Base-by-base conservation (phyloP, 2,329 filamentous ascomycete species). In the Pseudocercospora musae region DNA sequence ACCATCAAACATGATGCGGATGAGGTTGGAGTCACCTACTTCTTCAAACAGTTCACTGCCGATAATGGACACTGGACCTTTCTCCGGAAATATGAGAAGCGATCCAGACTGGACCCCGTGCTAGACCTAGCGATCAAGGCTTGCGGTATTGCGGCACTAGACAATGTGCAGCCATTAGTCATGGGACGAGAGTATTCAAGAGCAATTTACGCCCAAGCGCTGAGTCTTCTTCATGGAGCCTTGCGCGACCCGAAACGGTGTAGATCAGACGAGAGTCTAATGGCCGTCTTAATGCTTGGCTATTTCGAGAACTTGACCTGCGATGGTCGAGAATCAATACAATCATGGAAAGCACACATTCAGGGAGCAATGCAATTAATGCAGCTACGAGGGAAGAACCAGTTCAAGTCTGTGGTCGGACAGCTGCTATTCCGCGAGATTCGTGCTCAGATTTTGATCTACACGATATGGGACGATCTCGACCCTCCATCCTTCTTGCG, bases 341-440 rank as follows among this genome's bases (percentile, higher is more conserved):
- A 73, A 23, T 74, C 74, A 6, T 77, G 75, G 76, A 77, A 76
- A 69, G 75, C 74, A 29, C 76, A 78, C 60, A 74, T 76, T 42
- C 69, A 68, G 27, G 76, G 75, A 25, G 72, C 75, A 11, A 70
- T 74, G 23, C 71, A 75, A 33, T 66, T 78, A 9, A 66, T 77
- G 21, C 71, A 71, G 56, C 15, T 76, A 18, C 71, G 76, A 21
- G 72, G 72, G 11, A 68, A 66, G 27, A 58, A 59, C 3, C 72
- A 74, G 49, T 73, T 77, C 58, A 62, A 68, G 23, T 66, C 66
- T 9, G 11, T 44, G 0, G 55, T 63, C 15, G 72, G 72, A 1
- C 64, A 71, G 1, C 64, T 66, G 53, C 64, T 74, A 2, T 74
- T 73, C 50, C 68, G 72, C 10, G 72, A 73, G 57, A 70, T 63